Percentiles rank a stretch among this genome's conserved stretches.
Evolutionary conservation across 208 protist genomes (phyloP).

Genomic region (Herpetomonas samuelpessoai): DNA sequence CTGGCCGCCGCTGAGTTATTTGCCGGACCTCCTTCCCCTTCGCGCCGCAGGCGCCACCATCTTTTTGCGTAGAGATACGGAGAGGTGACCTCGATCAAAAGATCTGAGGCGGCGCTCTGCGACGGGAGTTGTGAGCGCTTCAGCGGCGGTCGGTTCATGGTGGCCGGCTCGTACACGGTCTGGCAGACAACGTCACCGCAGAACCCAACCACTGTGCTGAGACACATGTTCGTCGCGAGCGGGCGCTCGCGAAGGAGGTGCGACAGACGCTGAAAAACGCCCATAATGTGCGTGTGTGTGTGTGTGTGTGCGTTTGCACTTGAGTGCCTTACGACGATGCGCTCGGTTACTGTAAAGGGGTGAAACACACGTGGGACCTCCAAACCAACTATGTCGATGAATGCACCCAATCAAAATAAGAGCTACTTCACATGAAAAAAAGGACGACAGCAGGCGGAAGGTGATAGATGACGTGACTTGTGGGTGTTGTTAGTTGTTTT

Average conservation of each 20-base stretch:
- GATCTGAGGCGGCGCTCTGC: conserved; percentile 27
- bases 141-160: conserved; percentile 26
- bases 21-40: not conserved
- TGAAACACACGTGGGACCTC: too few relatives aligned
- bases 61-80: conserved; percentile 18
- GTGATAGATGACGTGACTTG: too few relatives aligned
- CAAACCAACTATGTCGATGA: too few relatives aligned
- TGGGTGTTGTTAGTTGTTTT: too few relatives aligned
- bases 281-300: too few relatives aligned
- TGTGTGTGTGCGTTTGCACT: too few relatives aligned
- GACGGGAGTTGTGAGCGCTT: conserved; percentile 29
- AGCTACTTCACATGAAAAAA: too few relatives aligned
- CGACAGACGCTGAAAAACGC: conserved; percentile 37
- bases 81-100: conserved; percentile 41
- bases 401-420: too few relatives aligned
- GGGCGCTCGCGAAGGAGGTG: conserved; percentile 53
- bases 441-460: too few relatives aligned
- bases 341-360: too few relatives aligned
- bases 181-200: conserved; percentile 73
- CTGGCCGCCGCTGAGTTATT: not conserved
- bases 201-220: conserved; percentile 62
- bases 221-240: conserved; percentile 45
- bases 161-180: conserved; percentile 53
- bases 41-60: not conserved
- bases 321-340: too few relatives aligned